Conservation (phyloP, 495 filamentous ascomycete genomes). For the Xylaria intraflava region DNA sequence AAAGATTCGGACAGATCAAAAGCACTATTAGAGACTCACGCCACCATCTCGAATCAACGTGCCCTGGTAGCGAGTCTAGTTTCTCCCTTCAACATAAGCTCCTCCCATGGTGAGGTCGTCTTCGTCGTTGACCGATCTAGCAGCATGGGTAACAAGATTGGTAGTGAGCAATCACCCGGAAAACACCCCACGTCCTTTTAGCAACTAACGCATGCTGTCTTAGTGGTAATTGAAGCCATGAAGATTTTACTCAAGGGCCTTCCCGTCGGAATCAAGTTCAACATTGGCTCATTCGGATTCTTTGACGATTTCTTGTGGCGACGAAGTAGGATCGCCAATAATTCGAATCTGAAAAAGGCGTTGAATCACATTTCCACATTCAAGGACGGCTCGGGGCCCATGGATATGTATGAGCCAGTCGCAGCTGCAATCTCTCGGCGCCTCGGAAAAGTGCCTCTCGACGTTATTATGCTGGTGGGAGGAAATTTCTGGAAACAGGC, state of each 20-base stretch:
- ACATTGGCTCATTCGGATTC: slow-evolving; percentile 66
- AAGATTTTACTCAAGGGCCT: slow-evolving; percentile 64
- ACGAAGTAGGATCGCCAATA: slow-evolving; percentile 49
- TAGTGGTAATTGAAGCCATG: slow-evolving; percentile 49
- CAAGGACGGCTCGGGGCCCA: slow-evolving; percentile 56
- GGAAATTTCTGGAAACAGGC: slow-evolving; percentile 60
- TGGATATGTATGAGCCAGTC: slow-evolving; percentile 54
- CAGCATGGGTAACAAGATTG: slow-evolving; percentile 54
- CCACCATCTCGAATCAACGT: slow-evolving; percentile 51
- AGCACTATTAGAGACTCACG: slow-evolving; percentile 58
- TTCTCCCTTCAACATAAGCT: slow-evolving; percentile 54
- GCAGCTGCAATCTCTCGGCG: slow-evolving; percentile 45
- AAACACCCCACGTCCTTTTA: neutral
- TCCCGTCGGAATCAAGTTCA: slow-evolving; percentile 61
- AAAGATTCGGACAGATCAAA: slow-evolving; percentile 50
- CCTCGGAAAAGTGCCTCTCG: slow-evolving; percentile 47
- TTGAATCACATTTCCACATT: slow-evolving; percentile 44
- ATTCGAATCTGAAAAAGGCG: slow-evolving; percentile 45
- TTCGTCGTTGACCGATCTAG: slow-evolving; percentile 66
- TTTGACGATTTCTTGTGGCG: slow-evolving; percentile 51
- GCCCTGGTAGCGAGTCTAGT: slow-evolving; percentile 64
- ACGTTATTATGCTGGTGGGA: slow-evolving; percentile 60
- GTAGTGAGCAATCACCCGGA: neutral
- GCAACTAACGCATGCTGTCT: neutral
- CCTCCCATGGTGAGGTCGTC: slow-evolving; percentile 54